phyloP scores from a whole-genome alignment of 129 eudicot genomes.

The Daucus carota region DNA sequence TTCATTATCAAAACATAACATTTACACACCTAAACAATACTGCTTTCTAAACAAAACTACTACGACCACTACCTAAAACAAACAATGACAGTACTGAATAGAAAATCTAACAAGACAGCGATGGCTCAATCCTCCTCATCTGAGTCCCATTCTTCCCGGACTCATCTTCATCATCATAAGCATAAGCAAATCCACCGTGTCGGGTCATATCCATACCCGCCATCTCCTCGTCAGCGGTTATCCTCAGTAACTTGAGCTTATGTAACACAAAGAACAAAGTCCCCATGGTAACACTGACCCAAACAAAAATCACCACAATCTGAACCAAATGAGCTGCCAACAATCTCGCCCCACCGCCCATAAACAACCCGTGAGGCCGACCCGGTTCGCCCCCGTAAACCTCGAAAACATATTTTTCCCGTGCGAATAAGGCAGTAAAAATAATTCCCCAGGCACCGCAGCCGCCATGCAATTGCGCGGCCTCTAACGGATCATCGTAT shows the following conservation, averaged over 20 bases:
- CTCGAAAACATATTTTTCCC: constrained; percentile 37
- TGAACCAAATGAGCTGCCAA: constrained; percentile 46
- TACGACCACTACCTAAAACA: not conserved
- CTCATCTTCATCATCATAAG: constrained; percentile 41
- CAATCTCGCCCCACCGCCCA: constrained; percentile 49
- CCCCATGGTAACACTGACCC: constrained; percentile 52
- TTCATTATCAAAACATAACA: not conserved
- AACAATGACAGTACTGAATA: not conserved
- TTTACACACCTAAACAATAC: not conserved
- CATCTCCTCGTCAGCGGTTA: constrained; percentile 49
- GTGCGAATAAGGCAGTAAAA: constrained; percentile 46
- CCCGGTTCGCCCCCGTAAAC: constrained; percentile 38
- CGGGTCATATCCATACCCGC: constrained; percentile 64
- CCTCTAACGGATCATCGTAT: constrained; percentile 59
- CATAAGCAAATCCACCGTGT: constrained; percentile 63
- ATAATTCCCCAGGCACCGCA: constrained; percentile 69
- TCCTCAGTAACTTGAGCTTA: constrained; percentile 34
- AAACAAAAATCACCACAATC: constrained; percentile 37
- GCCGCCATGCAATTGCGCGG: constrained; percentile 60
- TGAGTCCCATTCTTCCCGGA: constrained; percentile 17
- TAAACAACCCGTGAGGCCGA: constrained; percentile 44
- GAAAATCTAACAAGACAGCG: not conserved
- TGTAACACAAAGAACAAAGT: constrained; percentile 29
- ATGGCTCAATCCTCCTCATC: constrained; percentile 31
- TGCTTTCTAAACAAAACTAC: not conserved